Percentiles rank a stretch among this genome's conserved stretches.
These are phyloP conservation scores for Aeschynomene evenia DNA, from an alignment of 306 rosid genomes.

Conservation along the genomic window DNA sequence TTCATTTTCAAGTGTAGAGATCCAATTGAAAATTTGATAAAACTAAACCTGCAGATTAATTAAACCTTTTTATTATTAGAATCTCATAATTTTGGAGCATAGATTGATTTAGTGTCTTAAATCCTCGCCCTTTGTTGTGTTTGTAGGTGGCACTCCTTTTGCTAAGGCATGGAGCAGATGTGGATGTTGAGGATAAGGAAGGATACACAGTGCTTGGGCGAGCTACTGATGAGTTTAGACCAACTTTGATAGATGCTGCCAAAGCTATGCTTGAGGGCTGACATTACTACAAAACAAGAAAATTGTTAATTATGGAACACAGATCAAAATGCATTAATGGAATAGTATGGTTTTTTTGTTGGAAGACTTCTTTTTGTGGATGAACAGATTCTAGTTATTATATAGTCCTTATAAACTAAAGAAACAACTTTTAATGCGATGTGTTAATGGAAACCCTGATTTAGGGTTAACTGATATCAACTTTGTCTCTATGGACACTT, in stretches of 20 bases:
- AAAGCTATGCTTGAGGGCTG: constrained; percentile 85
- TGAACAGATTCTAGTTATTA: neutral
- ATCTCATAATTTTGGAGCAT: neutral
- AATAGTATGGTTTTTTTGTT: neutral
- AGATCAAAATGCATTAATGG: neutral
- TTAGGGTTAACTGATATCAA: too few relatives aligned
- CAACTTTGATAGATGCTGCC: constrained; percentile 72
- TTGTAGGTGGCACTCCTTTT: constrained; percentile 77
- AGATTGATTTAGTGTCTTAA: neutral
- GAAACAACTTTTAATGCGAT: too few relatives aligned
- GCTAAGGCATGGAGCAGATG: constrained; percentile 90
- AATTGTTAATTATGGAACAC: neutral
- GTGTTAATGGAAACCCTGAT: too few relatives aligned
- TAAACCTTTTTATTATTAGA: neutral
- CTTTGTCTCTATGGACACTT: too few relatives aligned
- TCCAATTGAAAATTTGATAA: too few relatives aligned
- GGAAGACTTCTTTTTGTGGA: constrained; percentile 2
- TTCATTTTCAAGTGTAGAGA: too few relatives aligned
- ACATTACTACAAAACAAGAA: constrained; percentile 20
- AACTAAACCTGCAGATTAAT: too few relatives aligned
- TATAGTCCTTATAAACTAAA: neutral
- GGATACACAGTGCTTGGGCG: constrained; percentile 95
- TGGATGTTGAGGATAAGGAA: constrained; percentile 87
- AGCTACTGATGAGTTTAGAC: constrained; percentile 61
- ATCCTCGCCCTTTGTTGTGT: neutral